Conservation (phyloP, 495 filamentous ascomycete genomes). For the Achaetomiella virescens region DNA sequence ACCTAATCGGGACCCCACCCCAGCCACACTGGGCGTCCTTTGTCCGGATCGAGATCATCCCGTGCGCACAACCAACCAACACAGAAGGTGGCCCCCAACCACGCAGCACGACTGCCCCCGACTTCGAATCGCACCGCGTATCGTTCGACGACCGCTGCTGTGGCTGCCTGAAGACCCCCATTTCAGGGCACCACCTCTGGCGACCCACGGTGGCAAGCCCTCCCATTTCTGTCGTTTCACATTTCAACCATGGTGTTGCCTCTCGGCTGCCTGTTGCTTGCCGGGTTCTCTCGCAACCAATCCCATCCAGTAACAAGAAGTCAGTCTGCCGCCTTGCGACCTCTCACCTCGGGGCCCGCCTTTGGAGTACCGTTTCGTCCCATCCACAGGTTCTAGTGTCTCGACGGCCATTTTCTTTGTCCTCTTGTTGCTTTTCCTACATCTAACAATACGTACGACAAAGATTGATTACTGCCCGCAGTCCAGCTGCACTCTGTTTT, state of each 20-base stretch:
- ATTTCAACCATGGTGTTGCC: background rate
- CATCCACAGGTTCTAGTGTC: no score
- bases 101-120: background rate
- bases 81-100: background rate
- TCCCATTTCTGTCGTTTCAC: background rate
- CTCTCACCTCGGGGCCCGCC: no score
- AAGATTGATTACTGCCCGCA: no score
- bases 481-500: background rate
- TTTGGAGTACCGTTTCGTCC: no score
- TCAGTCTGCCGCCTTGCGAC: constrained; percentile 1
- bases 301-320: background rate
- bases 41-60: no score
- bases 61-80: background rate
- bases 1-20: no score
- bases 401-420: no score
- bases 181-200: background rate
- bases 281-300: background rate
- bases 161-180: constrained; percentile 9
- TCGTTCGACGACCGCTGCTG: constrained; percentile 10
- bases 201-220: background rate
- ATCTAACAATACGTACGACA: no score
- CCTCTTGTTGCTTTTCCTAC: no score
- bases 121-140: background rate
- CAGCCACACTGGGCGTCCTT: no score
- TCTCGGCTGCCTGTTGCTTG: background rate